Conservation (phyloP, 2,329 filamentous ascomycete species). For the Meredithiella fracta region DNA sequence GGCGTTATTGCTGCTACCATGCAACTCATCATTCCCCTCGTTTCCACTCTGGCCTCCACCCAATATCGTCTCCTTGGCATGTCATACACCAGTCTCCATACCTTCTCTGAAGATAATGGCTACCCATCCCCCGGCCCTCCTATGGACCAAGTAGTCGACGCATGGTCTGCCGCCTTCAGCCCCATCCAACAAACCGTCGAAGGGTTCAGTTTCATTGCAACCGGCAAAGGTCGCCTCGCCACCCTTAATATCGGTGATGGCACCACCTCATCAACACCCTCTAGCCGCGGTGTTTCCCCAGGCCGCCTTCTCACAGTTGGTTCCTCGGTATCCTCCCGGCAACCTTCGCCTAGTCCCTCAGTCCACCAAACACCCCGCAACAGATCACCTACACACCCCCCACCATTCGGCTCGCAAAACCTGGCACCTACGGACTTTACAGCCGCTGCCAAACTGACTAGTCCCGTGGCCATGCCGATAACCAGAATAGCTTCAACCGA, state of each 20-base stretch:
- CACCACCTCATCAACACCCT: slow-evolving; percentile 7
- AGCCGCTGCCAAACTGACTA: slow-evolving; percentile 7
- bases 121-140: slow-evolving; percentile 58
- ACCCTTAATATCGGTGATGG: slow-evolving; percentile 8
- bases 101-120: slow-evolving; percentile 50
- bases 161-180: slow-evolving; percentile 48
- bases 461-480: slow-evolving; percentile 3
- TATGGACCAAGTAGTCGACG: slow-evolving; percentile 51
- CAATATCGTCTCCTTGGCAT: slow-evolving; percentile 64
- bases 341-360: slow-evolving; percentile 4
- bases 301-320: background rate
- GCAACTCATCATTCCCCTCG: slow-evolving; percentile 55
- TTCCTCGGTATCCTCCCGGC: slow-evolving; percentile 1
- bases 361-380: background rate
- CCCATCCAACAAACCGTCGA: slow-evolving; percentile 52
- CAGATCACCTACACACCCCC: slow-evolving; percentile 7
- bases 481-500: slow-evolving; percentile 7
- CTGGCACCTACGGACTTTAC: slow-evolving; percentile 14
- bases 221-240: slow-evolving; percentile 46
- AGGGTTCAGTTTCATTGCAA: slow-evolving; percentile 43
- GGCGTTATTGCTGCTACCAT: slow-evolving; percentile 54
- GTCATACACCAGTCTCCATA: slow-evolving; percentile 61
- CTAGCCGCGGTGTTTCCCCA: background rate
- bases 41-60: slow-evolving; percentile 54
- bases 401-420: slow-evolving; percentile 7